Evolutionary conservation across 1,284 basidiomycete species (phyloP), one percentile per base, ranked within the genome.

Genomic region (Vanrija humicola): DNA sequence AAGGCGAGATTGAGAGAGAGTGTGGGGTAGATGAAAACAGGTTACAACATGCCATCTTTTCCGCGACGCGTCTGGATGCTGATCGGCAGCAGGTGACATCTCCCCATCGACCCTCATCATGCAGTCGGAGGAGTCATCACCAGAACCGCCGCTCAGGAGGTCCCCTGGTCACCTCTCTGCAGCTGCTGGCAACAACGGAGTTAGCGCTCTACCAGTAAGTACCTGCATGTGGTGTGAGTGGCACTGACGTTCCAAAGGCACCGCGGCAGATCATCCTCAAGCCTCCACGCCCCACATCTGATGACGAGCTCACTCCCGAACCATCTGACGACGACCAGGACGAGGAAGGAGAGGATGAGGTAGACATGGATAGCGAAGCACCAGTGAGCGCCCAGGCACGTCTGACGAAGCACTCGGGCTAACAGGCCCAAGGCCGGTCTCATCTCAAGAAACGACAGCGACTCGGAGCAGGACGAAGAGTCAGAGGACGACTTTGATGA

Each of bases 261-360:
- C 50, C 55, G 12, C 51, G 50, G 29, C 47, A 50, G 16, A 47
- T 61, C 43, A 61, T 58, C 39, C 29, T 58, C 21, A 61, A 61
- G 40, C 54, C 56, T 3, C 54, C 56, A 8, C 40, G 43, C 18
- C 43, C 40, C 7, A 28, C 51, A 15, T 56, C 55, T 7, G 60
- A 64, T 16, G 55, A 56, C 10, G 59, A 64, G 18, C 52, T 58
- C 6, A 62, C 56, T 5, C 59, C 62, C 5, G 55, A 59, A 43
- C 55, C 62, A 7, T 61, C 59, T 15, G 59, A 62, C 38, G 60
- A 61, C 23, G 67, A 69, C 5, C 63, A 61, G 10, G 64, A 67
- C 3, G 67, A 68, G 29, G 68, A 69, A 14, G 63, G 60, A n/a
- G 62, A 61, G 23, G 70, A 68, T 23, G 67, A 66, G 45, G 56